Base-by-base conservation (phyloP, 139 green algal genomes). In the Trebouxia sp. region DNA sequence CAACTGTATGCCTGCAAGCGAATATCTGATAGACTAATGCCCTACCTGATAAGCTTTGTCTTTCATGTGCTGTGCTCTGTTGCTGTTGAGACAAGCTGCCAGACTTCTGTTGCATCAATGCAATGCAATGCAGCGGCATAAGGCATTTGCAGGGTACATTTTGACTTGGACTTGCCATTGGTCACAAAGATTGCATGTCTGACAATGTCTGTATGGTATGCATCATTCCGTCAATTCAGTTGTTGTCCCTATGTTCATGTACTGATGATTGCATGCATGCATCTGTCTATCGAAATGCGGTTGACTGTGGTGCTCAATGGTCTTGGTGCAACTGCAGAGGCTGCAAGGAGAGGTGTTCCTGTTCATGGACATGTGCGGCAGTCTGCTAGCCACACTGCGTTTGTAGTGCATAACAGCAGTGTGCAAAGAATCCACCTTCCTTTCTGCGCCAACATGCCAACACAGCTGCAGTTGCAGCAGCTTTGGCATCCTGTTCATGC, bases 281-380 rank as follows among this genome's bases (percentile, higher is more conserved):
- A 65, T 65, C 26, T 6, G 30, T 20, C 32, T 65, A 14, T 26
- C 14, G 53, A 65, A 35, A 35, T 65, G 53, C 2, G 8, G 22
- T 65, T 11, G 4, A 65, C 17, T 30, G 22, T 65, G n/a, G 6
- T 30, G 10, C n/a, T 30, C 9, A n/a, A 12, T 72, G 62, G 32
- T 74, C 4, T 75, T 28, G 24, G 11, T 28, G 51, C 1, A n/a
- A n/a, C n/a, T 84, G 83, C 91, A 95, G 89, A 87, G 90, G 0
- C 42, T 97, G 39, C 81, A 89, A 17, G 94, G 94, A 7, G 90
- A 94, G 70, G 84, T 96, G 20, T 94, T 97, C 66, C 76, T 96
- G 14, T 97, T 94, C 86, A 90, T 98, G 83, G 94, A 98, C 80
- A 81, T 95, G n/a, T 91, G 87, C 43, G 87, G 88, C 37, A 85